Evolutionary conservation across 2,329 filamentous ascomycete species (phyloP).

Genomic region (Arthroderma sp.): DNA sequence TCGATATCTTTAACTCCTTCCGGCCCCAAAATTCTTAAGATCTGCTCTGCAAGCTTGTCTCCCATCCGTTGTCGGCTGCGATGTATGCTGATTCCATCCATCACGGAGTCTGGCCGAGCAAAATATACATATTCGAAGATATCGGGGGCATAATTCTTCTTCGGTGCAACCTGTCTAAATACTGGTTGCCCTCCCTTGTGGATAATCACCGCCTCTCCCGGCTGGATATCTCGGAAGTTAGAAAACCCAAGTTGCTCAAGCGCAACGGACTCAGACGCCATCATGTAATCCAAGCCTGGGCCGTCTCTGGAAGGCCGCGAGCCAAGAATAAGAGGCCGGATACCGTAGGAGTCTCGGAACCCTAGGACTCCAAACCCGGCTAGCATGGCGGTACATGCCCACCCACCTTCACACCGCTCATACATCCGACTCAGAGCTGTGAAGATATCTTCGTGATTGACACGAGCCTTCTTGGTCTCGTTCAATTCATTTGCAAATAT

Average conservation of each 20-base stretch:
- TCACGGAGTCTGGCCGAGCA: conserved; percentile 64
- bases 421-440: conserved; percentile 60
- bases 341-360: conserved; percentile 68
- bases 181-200: conserved; percentile 61
- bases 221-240: conserved; percentile 62
- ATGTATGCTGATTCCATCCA: conserved; percentile 81
- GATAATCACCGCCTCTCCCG: conserved; percentile 76
- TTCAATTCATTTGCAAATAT: conserved; percentile 73
- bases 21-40: conserved; percentile 53
- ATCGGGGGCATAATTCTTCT: conserved; percentile 63
- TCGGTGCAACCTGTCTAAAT: conserved; percentile 60
- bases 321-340: conserved; percentile 69
- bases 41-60: conserved; percentile 59
- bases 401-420: conserved; percentile 57
- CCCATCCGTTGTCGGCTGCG: conserved; percentile 80
- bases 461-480: conserved; percentile 66
- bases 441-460: conserved; percentile 68
- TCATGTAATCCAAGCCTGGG: conserved; percentile 67
- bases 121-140: conserved; percentile 87
- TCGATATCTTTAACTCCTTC: conserved; percentile 65
- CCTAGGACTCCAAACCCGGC: conserved; percentile 69
- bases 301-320: conserved; percentile 55
- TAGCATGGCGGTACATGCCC: conserved; percentile 70
- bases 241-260: conserved; percentile 68
- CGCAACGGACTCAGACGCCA: conserved; percentile 80